Conservation (phyloP, 352 stramenopile species). For the Globisporangium acanthophoron region DNA sequence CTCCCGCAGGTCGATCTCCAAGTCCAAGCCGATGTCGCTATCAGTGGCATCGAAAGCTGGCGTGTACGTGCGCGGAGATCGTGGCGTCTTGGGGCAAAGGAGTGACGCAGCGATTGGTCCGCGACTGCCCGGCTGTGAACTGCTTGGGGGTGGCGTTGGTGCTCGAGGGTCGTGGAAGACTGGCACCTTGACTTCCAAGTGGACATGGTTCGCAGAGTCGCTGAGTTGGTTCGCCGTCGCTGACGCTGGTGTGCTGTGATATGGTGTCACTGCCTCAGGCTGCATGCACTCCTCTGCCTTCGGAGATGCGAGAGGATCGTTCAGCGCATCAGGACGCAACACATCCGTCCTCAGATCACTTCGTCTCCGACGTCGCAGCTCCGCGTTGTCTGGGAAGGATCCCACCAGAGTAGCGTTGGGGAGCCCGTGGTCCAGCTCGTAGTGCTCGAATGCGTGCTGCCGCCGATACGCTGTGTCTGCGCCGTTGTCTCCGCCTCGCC, state of each 20-base stretch:
- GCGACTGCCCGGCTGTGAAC: not conserved
- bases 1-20: constrained; percentile 19
- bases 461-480: constrained; percentile 21
- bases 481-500: not conserved
- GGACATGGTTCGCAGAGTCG: constrained; percentile 5
- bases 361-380: not conserved
- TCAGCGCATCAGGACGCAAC: no score
- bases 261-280: not conserved
- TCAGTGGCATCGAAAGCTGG: not conserved
- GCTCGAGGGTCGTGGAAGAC: constrained; percentile 3
- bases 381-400: constrained; percentile 33
- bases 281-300: constrained; percentile 7
- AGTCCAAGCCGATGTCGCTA: not conserved
- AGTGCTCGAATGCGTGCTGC: constrained; percentile 37
- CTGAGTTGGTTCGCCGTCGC: not conserved
- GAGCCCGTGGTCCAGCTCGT: constrained; percentile 22
- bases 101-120: not conserved
- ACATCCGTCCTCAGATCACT: not conserved
- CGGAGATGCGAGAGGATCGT: not conserved
- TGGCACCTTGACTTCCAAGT: constrained; percentile 9
- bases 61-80: not conserved
- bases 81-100: not conserved
- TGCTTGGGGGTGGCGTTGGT: constrained; percentile 2
- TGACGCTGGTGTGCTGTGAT: not conserved
- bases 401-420: constrained; percentile 21